Conservation (phyloP, 352 stramenopile genomes). For the Peronospora tabacina region DNA sequence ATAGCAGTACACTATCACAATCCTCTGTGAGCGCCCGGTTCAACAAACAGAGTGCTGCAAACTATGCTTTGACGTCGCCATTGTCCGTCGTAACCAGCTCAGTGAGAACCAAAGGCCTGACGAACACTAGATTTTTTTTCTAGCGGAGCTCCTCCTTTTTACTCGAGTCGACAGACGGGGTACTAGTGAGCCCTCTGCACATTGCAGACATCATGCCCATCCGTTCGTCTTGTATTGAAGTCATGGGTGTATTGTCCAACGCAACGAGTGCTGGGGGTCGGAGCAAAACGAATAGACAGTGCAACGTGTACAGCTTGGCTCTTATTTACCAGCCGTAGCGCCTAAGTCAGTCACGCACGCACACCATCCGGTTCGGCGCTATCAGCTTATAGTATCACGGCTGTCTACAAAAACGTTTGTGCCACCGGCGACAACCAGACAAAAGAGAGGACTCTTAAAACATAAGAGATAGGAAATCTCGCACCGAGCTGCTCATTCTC, state of each 20-base stretch:
- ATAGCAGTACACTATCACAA: slow-evolving; percentile 7
- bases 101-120: no score
- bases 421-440: slow-evolving; percentile 28
- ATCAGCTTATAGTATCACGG: slow-evolving; percentile 29
- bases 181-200: background rate
- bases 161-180: background rate
- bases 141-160: slow-evolving; percentile 16
- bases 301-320: slow-evolving; percentile 13
- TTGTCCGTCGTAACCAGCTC: slow-evolving; percentile 9
- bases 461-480: slow-evolving; percentile 6
- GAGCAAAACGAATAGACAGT: slow-evolving; percentile 31
- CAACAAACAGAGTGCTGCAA: slow-evolving; percentile 10
- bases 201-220: background rate
- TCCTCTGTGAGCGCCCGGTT: slow-evolving; percentile 14
- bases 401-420: slow-evolving; percentile 22
- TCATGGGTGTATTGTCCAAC: slow-evolving; percentile 13
- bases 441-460: slow-evolving; percentile 15
- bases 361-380: slow-evolving; percentile 13
- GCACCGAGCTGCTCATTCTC: slow-evolving; percentile 24
- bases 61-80: slow-evolving; percentile 10
- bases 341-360: slow-evolving; percentile 21
- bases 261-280: slow-evolving; percentile 15
- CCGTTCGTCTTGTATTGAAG: slow-evolving; percentile 9
- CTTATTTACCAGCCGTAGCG: slow-evolving; percentile 11
- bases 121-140: slow-evolving; percentile 29